Conservation (phyloP, 2,329 filamentous ascomycete genomes). For the Xylaria sp. region DNA sequence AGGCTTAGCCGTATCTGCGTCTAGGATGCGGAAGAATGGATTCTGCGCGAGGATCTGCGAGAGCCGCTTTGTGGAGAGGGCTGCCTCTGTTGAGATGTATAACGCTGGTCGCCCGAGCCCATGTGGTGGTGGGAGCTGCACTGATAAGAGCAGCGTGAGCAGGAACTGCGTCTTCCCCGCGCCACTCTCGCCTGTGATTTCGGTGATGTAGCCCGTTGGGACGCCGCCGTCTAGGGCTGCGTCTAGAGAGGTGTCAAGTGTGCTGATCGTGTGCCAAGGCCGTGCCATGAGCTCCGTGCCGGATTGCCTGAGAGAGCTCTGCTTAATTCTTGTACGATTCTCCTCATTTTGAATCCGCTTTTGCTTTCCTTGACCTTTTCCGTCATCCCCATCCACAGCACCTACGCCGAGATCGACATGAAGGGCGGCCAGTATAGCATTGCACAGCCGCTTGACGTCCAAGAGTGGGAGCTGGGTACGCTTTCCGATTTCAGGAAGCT, state of each 20-base stretch:
- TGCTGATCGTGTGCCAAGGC: conserved; percentile 71
- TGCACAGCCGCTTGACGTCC: conserved; percentile 77
- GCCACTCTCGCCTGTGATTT: conserved; percentile 91
- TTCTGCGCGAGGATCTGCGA: conserved; percentile 76
- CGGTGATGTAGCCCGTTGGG: conserved; percentile 79
- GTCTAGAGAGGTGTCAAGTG: conserved; percentile 77
- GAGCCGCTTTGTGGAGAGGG: conserved; percentile 81
- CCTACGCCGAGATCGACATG: conserved; percentile 63
- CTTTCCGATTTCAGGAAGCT: conserved; percentile 82
- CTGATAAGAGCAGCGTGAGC: conserved; percentile 80
- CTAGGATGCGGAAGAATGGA: conserved; percentile 56
- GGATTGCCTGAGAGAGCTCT: conserved; percentile 38
- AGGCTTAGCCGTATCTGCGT: conserved; percentile 46
- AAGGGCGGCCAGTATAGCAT: conserved; percentile 69
- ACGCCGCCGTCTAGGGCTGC: conserved; percentile 75
- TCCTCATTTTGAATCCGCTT: conserved; percentile 27
- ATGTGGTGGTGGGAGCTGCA: conserved; percentile 76
- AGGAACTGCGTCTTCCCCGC: conserved; percentile 96
- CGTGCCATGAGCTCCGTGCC: conserved; percentile 46
- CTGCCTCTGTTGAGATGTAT: conserved; percentile 92
- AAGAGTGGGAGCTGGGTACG: conserved; percentile 81
- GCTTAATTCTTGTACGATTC: background rate
- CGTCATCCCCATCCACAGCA: background rate
- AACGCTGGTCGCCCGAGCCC: conserved; percentile 77
- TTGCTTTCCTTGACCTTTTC: background rate